A percentile compares a stretch with the other conserved stretches of the same genome.
phyloP scores from a whole-genome alignment of 108 stramenopile species.

The Fistulifera solaris region DNA sequence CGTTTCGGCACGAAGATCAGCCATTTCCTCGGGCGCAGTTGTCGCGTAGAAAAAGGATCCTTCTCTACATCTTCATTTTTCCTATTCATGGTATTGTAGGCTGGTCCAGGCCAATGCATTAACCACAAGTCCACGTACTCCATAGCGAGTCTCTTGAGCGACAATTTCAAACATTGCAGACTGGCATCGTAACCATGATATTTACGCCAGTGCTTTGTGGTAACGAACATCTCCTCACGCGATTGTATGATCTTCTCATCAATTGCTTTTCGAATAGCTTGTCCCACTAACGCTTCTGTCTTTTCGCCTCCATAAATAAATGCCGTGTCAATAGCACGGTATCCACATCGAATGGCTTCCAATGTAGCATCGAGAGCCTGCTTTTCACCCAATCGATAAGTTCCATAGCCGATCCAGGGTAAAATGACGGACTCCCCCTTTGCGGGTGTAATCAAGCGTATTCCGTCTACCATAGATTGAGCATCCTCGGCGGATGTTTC shows the following conservation, averaged over 20 bases:
- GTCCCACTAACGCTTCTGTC: conserved; percentile 57
- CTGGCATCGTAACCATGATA: conserved; percentile 69
- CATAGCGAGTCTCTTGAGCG: conserved; percentile 43
- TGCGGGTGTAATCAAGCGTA: conserved; percentile 2
- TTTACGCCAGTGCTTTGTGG: conserved; percentile 75
- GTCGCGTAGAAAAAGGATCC: conserved; percentile 39
- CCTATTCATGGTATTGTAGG: conserved; percentile 35
- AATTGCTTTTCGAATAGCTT: conserved; percentile 46
- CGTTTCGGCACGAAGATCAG: conserved; percentile 48
- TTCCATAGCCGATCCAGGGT: conserved; percentile 68
- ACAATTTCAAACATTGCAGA: conserved; percentile 45
- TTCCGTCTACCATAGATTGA: conserved; percentile 18
- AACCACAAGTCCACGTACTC: conserved; percentile 60
- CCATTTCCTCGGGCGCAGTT: conserved; percentile 26
- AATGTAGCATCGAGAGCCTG: conserved; percentile 28
- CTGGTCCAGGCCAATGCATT: conserved; percentile 74
- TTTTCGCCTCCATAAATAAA: conserved; percentile 73
- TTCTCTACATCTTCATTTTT: conserved; percentile 22
- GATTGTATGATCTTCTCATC: conserved; percentile 19
- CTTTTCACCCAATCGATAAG: conserved; percentile 51
- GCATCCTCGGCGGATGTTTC: conserved; percentile 9
- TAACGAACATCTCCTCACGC: conserved; percentile 50
- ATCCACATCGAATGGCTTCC: conserved; percentile 45
- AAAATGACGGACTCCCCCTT: conserved; percentile 16
- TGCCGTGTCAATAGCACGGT: conserved; percentile 66